Conservation (phyloP, 2,329 filamentous ascomycete genomes). For the Sclerotinia nivalis region DNA sequence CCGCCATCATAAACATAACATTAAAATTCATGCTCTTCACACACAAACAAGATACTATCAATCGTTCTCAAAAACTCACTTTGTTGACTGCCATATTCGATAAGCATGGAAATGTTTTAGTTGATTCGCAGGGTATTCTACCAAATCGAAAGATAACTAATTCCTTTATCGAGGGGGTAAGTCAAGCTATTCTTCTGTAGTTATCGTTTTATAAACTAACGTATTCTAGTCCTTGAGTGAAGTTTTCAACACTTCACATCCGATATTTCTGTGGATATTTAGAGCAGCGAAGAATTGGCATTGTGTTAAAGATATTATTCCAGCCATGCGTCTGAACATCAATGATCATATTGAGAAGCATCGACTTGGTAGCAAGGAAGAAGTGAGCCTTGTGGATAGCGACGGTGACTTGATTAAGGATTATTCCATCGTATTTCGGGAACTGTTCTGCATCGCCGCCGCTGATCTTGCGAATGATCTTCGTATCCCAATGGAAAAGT, state of each 20-base stretch:
- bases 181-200: slow-evolving; percentile 24
- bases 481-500: slow-evolving; percentile 59
- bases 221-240: slow-evolving; percentile 60
- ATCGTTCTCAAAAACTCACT: slow-evolving; percentile 54
- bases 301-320: slow-evolving; percentile 65
- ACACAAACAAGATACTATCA: slow-evolving; percentile 28
- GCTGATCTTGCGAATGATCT: slow-evolving; percentile 69
- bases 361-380: slow-evolving; percentile 42
- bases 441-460: slow-evolving; percentile 80
- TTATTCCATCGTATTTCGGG: slow-evolving; percentile 76
- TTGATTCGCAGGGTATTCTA: slow-evolving; percentile 67
- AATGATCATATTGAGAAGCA: slow-evolving; percentile 47
- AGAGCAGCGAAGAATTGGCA: slow-evolving; percentile 77
- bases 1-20: slow-evolving; percentile 59
- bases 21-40: slow-evolving; percentile 53
- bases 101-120: slow-evolving; percentile 63
- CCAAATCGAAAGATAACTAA: slow-evolving; percentile 78
- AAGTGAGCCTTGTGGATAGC: slow-evolving; percentile 52
- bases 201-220: background rate
- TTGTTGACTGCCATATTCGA: slow-evolving; percentile 67
- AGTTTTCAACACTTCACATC: slow-evolving; percentile 72
- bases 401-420: slow-evolving; percentile 62
- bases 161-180: slow-evolving; percentile 67
- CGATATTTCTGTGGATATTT: slow-evolving; percentile 86
- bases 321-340: slow-evolving; percentile 73